Conservation (phyloP, 805 yeast genomes). For the Candida xyloterini region DNA sequence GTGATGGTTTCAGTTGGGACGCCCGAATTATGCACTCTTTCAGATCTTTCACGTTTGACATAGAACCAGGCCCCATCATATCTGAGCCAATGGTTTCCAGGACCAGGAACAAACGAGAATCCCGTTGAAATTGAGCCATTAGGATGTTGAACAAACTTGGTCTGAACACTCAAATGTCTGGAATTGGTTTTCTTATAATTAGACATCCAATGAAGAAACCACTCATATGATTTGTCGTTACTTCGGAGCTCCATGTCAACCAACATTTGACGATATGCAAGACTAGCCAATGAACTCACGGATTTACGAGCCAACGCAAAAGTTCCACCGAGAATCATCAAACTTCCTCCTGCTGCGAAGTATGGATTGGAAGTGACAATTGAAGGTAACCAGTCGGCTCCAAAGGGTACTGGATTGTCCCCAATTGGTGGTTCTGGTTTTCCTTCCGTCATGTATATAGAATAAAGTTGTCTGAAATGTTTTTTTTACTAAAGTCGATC, state of each 20-base stretch:
- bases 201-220: constrained; percentile 98
- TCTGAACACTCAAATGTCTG: constrained; percentile 87
- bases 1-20: constrained; percentile 97
- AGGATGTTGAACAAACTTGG: constrained; percentile 81
- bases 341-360: constrained; percentile 97
- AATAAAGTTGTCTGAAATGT: neutral
- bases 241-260: constrained; percentile 93
- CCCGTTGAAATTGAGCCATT: constrained; percentile 87
- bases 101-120: constrained; percentile 93
- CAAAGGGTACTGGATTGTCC: neutral
- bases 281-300: constrained; percentile 55
- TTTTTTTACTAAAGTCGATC: neutral
- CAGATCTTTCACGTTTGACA: constrained; percentile 87
- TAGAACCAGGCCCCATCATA: constrained; percentile 87
- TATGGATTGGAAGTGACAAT: constrained; percentile 67
- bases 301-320: constrained; percentile 76
- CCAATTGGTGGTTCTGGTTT: neutral
- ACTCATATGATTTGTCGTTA: constrained; percentile 86
- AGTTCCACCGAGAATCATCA: constrained; percentile 92
- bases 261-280: constrained; percentile 76
- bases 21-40: constrained; percentile 84
- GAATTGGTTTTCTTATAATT: constrained; percentile 70
- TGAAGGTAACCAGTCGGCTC: constrained; percentile 31
- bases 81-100: constrained; percentile 85
- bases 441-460: neutral